Base-by-base conservation (phyloP, 2,329 filamentous ascomycete genomes). In the Neofusicoccum ribis region DNA sequence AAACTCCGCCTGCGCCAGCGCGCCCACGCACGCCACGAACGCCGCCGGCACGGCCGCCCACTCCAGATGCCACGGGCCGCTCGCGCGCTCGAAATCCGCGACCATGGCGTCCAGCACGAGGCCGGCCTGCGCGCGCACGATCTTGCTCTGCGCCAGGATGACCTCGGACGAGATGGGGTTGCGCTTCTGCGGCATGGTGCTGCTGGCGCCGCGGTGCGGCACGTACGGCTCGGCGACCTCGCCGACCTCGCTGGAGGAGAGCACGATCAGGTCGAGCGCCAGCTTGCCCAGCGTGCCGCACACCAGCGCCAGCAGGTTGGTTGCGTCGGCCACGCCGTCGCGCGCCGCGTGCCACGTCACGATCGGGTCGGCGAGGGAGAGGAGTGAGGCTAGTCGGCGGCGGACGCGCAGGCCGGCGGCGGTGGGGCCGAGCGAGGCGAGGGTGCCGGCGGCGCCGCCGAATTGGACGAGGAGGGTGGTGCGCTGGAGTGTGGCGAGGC, bases 331-430 rank as follows among this genome's bases (percentile, higher is more conserved):
- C 0, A 86, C 73, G 0, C 77, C 81, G 68, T 87, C 85, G 6
- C 85, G 77, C 1, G 82, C 83, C 11, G 85, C 83, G 66, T 87
- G 84, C 85, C 84, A 86, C 1, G 84, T 86, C 47, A 87, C 85
- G 0, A 79, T 73, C 1, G 84, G 83, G 63, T 86, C 79, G 0
- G 70, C 66, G 0, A 87, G 70, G 0, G 76, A 79, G 0, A 86
- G 73, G 17, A 17, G 17, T 17, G 17, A 17, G 17, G 85, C 85
- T 51, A 87, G 74, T 2, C 79, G 76, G 51, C 79, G 80, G 1
- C 84, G 77, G 1, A 86, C 84, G 0, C 77, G 74, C 0, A 86
- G 71, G 0, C 84, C 84, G 5, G 79, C 78, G 50, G 82, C 79
- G 0, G 75, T 73, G 14, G 59, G 6, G 7, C 59, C 59, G 12